Evolutionary conservation across 768 basidiomycete genomes (phyloP).

Genomic region (Phanerodontia chrysosporium): DNA sequence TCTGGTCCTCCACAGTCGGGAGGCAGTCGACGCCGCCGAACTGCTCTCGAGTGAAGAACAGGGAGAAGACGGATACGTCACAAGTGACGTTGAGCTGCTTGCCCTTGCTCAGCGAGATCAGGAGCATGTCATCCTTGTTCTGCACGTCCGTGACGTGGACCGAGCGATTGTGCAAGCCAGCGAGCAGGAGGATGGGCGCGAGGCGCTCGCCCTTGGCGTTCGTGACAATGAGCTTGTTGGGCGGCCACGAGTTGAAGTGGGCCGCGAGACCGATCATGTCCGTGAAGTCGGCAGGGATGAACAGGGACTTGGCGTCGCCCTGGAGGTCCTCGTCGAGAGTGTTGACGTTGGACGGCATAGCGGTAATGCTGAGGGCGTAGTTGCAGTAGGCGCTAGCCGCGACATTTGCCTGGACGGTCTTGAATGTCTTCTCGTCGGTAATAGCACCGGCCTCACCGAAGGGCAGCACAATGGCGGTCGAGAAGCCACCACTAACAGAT

Average conservation of each 20-base stretch:
- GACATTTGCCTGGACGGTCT: conserved; percentile 63
- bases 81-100: conserved; percentile 94
- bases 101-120: conserved; percentile 93
- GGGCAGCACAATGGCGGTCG: conserved; percentile 76
- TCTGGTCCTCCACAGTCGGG: conserved; percentile 80
- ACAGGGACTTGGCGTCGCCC: conserved; percentile 80
- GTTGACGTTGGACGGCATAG: conserved; percentile 62
- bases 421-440: conserved; percentile 62
- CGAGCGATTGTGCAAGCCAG: conserved; percentile 85
- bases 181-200: conserved; percentile 88
- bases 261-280: conserved; percentile 62
- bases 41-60: conserved; percentile 81
- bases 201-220: conserved; percentile 90
- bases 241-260: conserved; percentile 88
- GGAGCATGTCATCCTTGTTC: conserved; percentile 76
- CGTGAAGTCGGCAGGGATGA: conserved; percentile 68
- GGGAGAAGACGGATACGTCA: conserved; percentile 86
- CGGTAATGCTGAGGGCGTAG: conserved; percentile 78
- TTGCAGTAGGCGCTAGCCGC: conserved; percentile 75
- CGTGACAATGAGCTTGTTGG: conserved; percentile 89
- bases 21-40: conserved; percentile 56
- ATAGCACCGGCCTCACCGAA: conserved; percentile 59
- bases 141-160: conserved; percentile 91
- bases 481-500: conserved; percentile 87
- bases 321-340: conserved; percentile 68